Percentiles rank a stretch among this genome's conserved stretches.
Conservation (phyloP, 1,139 yeast species). For the Candida tunisiensis region DNA sequence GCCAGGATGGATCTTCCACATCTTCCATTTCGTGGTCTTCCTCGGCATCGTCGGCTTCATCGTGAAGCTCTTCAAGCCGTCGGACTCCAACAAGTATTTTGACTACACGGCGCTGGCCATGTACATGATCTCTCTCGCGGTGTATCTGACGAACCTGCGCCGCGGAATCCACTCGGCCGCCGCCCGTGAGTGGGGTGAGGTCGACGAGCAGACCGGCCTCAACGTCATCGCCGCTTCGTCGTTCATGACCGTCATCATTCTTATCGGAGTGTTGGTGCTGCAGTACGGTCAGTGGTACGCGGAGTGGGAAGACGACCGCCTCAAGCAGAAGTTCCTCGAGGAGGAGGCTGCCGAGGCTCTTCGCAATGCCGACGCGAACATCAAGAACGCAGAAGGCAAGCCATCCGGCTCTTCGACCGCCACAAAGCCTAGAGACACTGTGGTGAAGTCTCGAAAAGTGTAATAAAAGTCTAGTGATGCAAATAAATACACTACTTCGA, state of each 20-base stretch:
- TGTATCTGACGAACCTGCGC: conserved; percentile 74
- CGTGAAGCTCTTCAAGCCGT: conserved; percentile 71
- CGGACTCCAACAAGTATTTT: conserved; percentile 67
- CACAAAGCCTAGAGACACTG: too few species aligned
- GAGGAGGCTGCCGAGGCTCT: neutral
- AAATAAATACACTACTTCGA: too few species aligned
- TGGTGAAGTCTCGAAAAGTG: too few species aligned
- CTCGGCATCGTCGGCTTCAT: conserved; percentile 60
- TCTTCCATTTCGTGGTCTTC: conserved; percentile 38
- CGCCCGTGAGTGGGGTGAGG: conserved; percentile 84
- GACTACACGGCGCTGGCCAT: conserved; percentile 76
- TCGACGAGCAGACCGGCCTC: conserved; percentile 68
- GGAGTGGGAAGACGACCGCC: conserved; percentile 21
- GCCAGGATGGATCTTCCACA: conserved; percentile 41
- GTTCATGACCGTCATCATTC: conserved; percentile 52
- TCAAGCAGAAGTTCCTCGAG: neutral
- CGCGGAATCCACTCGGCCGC: conserved; percentile 61
- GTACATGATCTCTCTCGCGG: conserved; percentile 51
- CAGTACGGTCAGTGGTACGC: conserved; percentile 90
- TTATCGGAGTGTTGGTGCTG: conserved; percentile 62
- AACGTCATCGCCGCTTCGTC: conserved; percentile 87
- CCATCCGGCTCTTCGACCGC: too few species aligned
- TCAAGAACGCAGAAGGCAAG: too few species aligned
- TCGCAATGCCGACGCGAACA: neutral
- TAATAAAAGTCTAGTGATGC: too few species aligned